Evolutionary conservation across 495 filamentous ascomycete genomes (phyloP).

Genomic region (Thermothielavioides terrestris): DNA sequence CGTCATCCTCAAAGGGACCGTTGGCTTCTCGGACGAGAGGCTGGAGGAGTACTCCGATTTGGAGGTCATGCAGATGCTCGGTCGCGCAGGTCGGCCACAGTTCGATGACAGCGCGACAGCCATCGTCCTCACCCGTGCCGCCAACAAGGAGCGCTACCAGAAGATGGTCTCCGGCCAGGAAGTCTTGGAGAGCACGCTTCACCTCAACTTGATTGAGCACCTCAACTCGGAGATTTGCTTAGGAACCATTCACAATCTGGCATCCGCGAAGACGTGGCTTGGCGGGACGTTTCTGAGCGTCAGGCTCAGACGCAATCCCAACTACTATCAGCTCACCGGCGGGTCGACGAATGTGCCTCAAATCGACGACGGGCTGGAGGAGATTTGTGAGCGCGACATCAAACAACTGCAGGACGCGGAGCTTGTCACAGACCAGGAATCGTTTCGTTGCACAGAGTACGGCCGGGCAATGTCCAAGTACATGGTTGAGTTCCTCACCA

Average conservation of each 20-base stretch:
- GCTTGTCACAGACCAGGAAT: constrained; percentile 45
- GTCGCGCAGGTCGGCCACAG: constrained; percentile 85
- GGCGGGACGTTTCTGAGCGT: constrained; percentile 81
- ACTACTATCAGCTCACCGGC: constrained; percentile 64
- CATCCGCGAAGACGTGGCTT: constrained; percentile 76
- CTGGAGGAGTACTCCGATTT: constrained; percentile 77
- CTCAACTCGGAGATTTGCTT: constrained; percentile 89
- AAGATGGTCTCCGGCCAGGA: constrained; percentile 76
- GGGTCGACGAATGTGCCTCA: constrained; percentile 34
- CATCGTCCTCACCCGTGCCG: constrained; percentile 71
- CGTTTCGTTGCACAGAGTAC: constrained; percentile 62
- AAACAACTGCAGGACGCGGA: constrained; percentile 53
- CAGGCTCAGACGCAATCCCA: constrained; percentile 69
- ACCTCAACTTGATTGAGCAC: constrained; percentile 83
- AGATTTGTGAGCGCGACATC: constrained; percentile 76
- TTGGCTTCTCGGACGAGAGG: constrained; percentile 55
- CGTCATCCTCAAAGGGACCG: constrained; percentile 86
- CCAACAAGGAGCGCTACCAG: constrained; percentile 66
- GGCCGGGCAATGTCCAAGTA: constrained; percentile 91
- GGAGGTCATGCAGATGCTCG: constrained; percentile 98
- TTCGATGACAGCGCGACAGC: constrained; percentile 80
- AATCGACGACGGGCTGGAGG: constrained; percentile 62
- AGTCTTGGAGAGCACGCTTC: constrained; percentile 77
- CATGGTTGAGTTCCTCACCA: constrained; percentile 84
- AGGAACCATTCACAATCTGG: constrained; percentile 61